Evolutionary conservation across 345 rosid species (phyloP), one percentile per base, ranked within the genome.

Genomic region (Diplotaxis tenuifolia): DNA sequence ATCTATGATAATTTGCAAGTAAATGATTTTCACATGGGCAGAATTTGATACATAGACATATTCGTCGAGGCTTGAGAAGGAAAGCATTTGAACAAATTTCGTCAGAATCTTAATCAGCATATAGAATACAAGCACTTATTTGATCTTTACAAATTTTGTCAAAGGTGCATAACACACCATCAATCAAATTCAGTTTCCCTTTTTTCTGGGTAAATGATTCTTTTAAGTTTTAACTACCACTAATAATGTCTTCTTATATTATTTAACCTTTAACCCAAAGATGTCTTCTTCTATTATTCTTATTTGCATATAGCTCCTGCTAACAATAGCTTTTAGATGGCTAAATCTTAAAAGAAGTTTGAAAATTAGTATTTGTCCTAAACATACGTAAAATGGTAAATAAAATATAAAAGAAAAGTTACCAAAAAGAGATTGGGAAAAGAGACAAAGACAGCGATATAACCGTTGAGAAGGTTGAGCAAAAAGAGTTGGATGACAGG

Each of bases 391-490:
- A 27, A 27, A 34, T 34, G 10, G 34, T 23, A 19, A 55, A 38
- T 8, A 9, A 11, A n/a, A 62, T 11, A 62, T 7, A 62, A 61
- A 27, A 65, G 38, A 19, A 66, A 66, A 32, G 66, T 67, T 59
- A 21, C 49, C 9, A 49, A 69, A 69, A 67, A 70, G 54, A 72
- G 4, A 1, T 11, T 57, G 25, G 4, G 14, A 50, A 65, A 15
- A 62, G 6, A 14, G 45, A 38, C 36, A 70, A 25, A 54, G 42
- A 65, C 38, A 80, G 63, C 73, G 74, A 85, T 42, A 71, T 79
- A 72, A 75, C 91, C 88, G 89, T 86, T 84, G 86, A 11, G 42
- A 73, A 78, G 65, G 28, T 42, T 23, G 40, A 65, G 70, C 50
- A 22, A 76, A 32, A 29, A 29, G 49, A 40, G 76, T 65, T 78